Base-by-base conservation (phyloP, 179 eudicot species). In the Actinidia polygama region DNA sequence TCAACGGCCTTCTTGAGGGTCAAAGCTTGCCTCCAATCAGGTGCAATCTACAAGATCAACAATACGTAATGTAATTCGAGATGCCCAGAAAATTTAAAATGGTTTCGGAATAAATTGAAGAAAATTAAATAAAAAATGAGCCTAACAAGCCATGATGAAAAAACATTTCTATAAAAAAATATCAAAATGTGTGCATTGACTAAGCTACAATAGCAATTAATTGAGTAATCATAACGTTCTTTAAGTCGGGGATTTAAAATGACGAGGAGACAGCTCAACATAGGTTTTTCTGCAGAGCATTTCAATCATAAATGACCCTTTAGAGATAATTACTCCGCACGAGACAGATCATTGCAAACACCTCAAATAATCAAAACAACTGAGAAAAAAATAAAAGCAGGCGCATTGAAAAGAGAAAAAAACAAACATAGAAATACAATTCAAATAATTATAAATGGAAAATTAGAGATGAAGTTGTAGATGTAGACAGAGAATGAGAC, bases 21-120 rank as follows among this genome's bases (percentile, higher is more conserved):
- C 85, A 91, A 86, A 71, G 98, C 99, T 85, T 95, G 97, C 90
- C 97, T 94, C 98, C 98, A 94, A 79, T 95, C 97, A 24, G 99
- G 98, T 83, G 69, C 80, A 77, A 77, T 77, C 80, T 77, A 21
- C 69, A 54, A 16, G n/a, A 54, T 26, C 23, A 40, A 57, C 53
- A 50, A 53, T 21, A 16, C 10, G 21, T 23, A 10, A 50, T 73
- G 26, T 16, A 23, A 74, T 24, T 57, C 30, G 10, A 54, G 23
- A 75, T 76, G 30, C 51, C 24, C 16, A 15, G 10, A 59, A 40
- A 54, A 75, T 5, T 24, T 24, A 44, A 21, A 23, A 26, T 6
- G 3, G 40, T 49, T 40, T n/a, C 24, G n/a, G n/a, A 58, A 21
- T 26, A 62, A 59, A 14, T 1, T 58, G 10, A 8, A 61, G 10